Evolutionary conservation across 495 filamentous ascomycete species (phyloP).

Genomic region (Penicillium canariense): DNA sequence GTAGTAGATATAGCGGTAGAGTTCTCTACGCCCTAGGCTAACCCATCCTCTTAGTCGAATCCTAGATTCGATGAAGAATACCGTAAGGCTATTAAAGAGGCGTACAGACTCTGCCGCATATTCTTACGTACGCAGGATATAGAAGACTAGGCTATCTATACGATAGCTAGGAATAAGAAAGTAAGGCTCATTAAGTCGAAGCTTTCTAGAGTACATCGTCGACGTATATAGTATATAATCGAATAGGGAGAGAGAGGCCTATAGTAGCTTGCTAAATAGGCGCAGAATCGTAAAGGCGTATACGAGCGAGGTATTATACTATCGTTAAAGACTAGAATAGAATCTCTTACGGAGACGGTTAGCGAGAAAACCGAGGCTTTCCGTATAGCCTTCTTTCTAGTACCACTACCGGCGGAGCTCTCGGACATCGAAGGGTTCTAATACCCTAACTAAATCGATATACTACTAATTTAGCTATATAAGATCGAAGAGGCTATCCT

Average conservation of each 20-base stretch:
- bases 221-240: constrained; percentile 8
- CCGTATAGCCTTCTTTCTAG: constrained; percentile 3
- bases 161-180: constrained; percentile 6
- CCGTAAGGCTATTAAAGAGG: constrained; percentile 1
- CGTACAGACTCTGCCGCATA: not conserved
- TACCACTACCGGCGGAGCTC: constrained; percentile 6
- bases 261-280: constrained; percentile 13
- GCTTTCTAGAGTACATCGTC: not conserved
- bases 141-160: constrained; percentile 4
- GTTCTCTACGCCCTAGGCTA: constrained; percentile 7
- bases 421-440: not conserved
- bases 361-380: constrained; percentile 1
- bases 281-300: not conserved
- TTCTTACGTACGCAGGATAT: not conserved
- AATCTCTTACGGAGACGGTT: not conserved
- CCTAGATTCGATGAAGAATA: constrained; percentile 3
- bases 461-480: not conserved
- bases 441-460: not conserved
- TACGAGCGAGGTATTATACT: not conserved
- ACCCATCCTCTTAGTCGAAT: constrained; percentile 7
- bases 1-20: constrained; percentile 1
- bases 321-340: not conserved
- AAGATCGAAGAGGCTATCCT: constrained; percentile 5
- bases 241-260: constrained; percentile 5
- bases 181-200: constrained; percentile 5